A percentile compares a stretch with the other conserved stretches of the same genome.
Evolutionary conservation across 257 asterid genomes (phyloP).

Genomic region (Haberlea rhodopensis): DNA sequence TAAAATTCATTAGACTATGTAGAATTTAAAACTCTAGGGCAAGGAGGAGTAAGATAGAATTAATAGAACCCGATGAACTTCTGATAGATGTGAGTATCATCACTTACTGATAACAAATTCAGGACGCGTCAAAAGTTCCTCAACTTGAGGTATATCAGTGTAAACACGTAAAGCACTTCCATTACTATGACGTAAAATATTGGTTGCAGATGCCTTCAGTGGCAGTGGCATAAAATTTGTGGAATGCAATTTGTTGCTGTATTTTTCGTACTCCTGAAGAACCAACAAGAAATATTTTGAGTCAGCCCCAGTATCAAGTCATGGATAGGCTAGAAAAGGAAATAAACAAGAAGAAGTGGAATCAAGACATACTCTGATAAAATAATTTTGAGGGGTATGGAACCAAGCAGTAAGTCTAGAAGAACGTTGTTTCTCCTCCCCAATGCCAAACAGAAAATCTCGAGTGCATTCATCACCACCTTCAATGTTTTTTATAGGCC

Average conservation of each 20-base stretch:
- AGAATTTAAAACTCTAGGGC: slow-evolving; percentile 17
- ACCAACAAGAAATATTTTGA: slow-evolving; percentile 15
- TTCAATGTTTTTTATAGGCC: slow-evolving; percentile 64
- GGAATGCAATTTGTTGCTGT: slow-evolving; percentile 43
- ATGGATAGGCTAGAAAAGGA: slow-evolving; percentile 19
- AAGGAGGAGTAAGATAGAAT: slow-evolving; percentile 7
- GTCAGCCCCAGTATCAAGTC: not conserved
- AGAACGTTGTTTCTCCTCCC: slow-evolving; percentile 91
- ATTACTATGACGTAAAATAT: slow-evolving; percentile 38
- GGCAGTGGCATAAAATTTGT: slow-evolving; percentile 38
- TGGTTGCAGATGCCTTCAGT: slow-evolving; percentile 38
- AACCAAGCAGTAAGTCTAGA: slow-evolving; percentile 99
- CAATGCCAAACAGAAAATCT: slow-evolving; percentile 80
- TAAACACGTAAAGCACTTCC: slow-evolving; percentile 67
- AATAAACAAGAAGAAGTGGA: not conserved
- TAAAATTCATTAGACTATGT: slow-evolving; percentile 8
- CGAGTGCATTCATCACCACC: slow-evolving; percentile 87
- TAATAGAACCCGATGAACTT: slow-evolving; percentile 22
- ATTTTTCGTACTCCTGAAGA: slow-evolving; percentile 69
- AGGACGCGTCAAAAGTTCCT: slow-evolving; percentile 78
- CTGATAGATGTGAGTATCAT: slow-evolving; percentile 1
- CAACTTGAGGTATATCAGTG: slow-evolving; percentile 84
- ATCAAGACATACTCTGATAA: slow-evolving; percentile 54
- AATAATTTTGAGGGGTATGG: slow-evolving; percentile 82
- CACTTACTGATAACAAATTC: slow-evolving; percentile 77